These are phyloP conservation scores for Chlorophyllum brunneum DNA, from an alignment of 768 basidiomycete genomes.

Conservation along the genomic window DNA sequence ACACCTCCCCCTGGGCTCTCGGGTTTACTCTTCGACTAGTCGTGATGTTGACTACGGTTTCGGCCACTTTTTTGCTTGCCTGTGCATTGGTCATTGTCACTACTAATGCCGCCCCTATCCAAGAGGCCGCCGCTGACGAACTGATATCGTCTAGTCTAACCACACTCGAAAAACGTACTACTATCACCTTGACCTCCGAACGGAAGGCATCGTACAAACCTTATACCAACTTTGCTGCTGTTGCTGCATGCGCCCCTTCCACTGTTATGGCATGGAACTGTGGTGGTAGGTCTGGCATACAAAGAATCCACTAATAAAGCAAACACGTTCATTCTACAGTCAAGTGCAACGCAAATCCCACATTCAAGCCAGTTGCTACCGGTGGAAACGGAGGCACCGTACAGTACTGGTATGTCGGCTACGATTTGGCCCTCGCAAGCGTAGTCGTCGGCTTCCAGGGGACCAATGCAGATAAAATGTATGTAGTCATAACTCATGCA, in stretches of 20 bases:
- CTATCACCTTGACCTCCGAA: conserved; percentile 15
- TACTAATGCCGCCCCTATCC: not conserved
- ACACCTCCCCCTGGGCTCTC: not conserved
- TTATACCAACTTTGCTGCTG: conserved; percentile 47
- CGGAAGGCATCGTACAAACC: conserved; percentile 42
- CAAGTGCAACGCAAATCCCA: conserved; percentile 43
- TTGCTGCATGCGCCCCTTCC: conserved; percentile 45
- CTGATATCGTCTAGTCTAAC: not conserved
- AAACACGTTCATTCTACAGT: not conserved
- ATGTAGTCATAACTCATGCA: not conserved
- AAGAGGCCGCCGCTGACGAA: not conserved
- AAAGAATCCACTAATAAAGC: not conserved
- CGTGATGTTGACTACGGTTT: not conserved
- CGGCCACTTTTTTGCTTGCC: not conserved
- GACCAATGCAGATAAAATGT: conserved; percentile 32
- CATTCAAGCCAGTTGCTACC: conserved; percentile 43
- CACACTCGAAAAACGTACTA: not conserved
- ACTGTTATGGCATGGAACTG: conserved; percentile 48
- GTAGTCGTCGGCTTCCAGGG: conserved; percentile 35
- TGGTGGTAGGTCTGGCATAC: conserved; percentile 30
- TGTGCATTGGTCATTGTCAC: not conserved
- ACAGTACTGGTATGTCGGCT: conserved; percentile 47
- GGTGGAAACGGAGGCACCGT: conserved; percentile 42
- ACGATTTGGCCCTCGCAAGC: conserved; percentile 31
- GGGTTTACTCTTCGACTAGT: not conserved